Evolutionary conservation across 164 flowering plant species (phyloP), one percentile per base, ranked within the genome.

Genomic region (Kingdonia uniflora): DNA sequence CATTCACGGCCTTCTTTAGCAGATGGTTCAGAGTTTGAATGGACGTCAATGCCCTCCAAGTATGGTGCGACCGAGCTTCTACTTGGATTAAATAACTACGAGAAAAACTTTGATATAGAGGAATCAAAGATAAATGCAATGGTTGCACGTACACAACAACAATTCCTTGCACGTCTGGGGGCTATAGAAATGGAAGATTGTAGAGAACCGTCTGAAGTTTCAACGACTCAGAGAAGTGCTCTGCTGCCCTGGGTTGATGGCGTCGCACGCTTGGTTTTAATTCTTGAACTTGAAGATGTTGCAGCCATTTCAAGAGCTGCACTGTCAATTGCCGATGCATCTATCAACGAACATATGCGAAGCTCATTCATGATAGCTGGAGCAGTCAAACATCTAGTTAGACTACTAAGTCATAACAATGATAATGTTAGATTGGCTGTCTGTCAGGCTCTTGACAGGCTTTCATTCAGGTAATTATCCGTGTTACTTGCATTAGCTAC

Each of bases 1-100:
- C 65, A 81, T 72, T 77, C 84, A 48, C 83, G 89, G 95, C 97
- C 95, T 52, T 73, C 80, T 26, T 71, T 87, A 51, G 95, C 97
- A 22, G 97, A 90, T 76, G 94, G 95, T 29, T 73, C 87, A 19
- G 71, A 76, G 64, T 52, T 90, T 57, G 74, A 87, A 57, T 68
- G 66, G 54, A 66, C 80, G 19, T 67, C 73, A 55, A 66, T 53
- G 26, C 76, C 82, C 44, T 86, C 91, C 11, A 75, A 74, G 54
- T 90, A 54, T 69, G 97, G 95, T 72, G 97, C 88, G 41, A 68
- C 87, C 37, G 81, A 84, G 49, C 65, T 87, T 51, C 90, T 84
- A 35, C 74, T 86, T 52, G 95, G 97, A 41, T 65, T 89, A 46
- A 82, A 78, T 71, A 51, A 74, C 56, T 69, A 68, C 6, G 76